A percentile compares a stretch with the other conserved stretches of the same genome.
phyloP scores from a whole-genome alignment of 495 filamentous ascomycete genomes.

The Xylaria nigripes region DNA sequence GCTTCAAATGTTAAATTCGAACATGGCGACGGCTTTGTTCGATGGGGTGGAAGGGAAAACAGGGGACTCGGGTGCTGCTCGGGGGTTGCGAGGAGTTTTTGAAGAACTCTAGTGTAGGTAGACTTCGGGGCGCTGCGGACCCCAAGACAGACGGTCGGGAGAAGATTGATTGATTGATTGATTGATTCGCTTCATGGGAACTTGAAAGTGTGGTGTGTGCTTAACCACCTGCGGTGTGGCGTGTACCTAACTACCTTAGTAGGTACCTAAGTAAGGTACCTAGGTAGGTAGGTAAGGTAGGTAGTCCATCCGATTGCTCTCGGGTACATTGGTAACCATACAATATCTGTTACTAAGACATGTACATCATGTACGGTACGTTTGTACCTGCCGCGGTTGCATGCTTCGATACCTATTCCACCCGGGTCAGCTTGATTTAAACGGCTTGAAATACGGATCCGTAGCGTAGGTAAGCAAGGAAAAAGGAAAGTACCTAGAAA shows the following conservation, averaged over 20 bases:
- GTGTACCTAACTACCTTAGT: too few relatives aligned
- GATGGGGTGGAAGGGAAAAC: conserved; percentile 32
- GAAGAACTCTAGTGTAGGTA: conserved; percentile 29
- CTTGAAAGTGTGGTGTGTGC: too few relatives aligned
- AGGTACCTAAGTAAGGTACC: too few relatives aligned
- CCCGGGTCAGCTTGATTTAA: conserved; percentile 6
- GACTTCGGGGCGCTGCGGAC: conserved; percentile 12
- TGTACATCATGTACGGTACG: not conserved
- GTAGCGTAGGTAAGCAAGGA: conserved; percentile 5
- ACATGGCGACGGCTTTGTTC: conserved; percentile 40
- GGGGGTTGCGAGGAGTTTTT: conserved; percentile 38
- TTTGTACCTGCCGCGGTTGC: conserved; percentile 1
- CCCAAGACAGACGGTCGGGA: conserved; percentile 13
- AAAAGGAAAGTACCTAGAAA: not conserved
- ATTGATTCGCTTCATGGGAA: too few relatives aligned
- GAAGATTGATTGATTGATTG: conserved; percentile 4
- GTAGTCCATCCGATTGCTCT: too few relatives aligned
- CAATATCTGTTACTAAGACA: too few relatives aligned
- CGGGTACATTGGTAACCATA: too few relatives aligned
- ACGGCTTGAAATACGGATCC: too few relatives aligned
- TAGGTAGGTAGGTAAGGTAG: too few relatives aligned
- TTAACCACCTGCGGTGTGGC: too few relatives aligned
- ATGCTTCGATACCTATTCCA: not conserved
- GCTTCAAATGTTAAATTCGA: conserved; percentile 41
- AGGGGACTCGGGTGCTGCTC: conserved; percentile 26